These are phyloP conservation scores for Diaporthe sp. DNA, from an alignment of 2,329 filamentous ascomycete genomes.

Conservation along the genomic window DNA sequence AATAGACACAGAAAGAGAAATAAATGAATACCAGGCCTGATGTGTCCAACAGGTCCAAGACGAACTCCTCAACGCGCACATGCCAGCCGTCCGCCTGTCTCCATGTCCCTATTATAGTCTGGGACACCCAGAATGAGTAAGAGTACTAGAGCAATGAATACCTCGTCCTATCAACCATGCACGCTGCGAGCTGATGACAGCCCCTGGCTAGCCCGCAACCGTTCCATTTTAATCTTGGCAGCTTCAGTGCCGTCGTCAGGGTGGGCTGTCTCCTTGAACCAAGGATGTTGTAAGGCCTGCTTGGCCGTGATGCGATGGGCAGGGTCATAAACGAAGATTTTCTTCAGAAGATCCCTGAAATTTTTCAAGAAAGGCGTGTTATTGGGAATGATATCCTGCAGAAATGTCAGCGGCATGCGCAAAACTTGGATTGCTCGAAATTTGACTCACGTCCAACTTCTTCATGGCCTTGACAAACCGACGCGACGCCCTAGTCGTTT, in stretches of 20 bases:
- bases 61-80: constrained; percentile 33
- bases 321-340: constrained; percentile 79
- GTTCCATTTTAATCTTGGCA: constrained; percentile 71
- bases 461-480: constrained; percentile 82
- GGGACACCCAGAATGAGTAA: constrained; percentile 37
- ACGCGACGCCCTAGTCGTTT: constrained; percentile 74
- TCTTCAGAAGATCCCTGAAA: constrained; percentile 74
- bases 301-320: constrained; percentile 75
- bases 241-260: constrained; percentile 79
- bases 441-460: constrained; percentile 67
- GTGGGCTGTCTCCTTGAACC: constrained; percentile 74
- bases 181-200: constrained; percentile 43
- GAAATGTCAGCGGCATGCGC: constrained; percentile 42
- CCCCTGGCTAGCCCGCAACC: constrained; percentile 60
- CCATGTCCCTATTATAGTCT: constrained; percentile 31
- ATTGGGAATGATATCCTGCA: constrained; percentile 74
- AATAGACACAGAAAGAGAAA: constrained; percentile 4
- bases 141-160: constrained; percentile 29
- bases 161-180: constrained; percentile 39
- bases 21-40: constrained; percentile 24
- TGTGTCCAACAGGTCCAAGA: constrained; percentile 38
- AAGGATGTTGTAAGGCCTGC: constrained; percentile 75
- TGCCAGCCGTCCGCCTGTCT: constrained; percentile 33
- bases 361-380: constrained; percentile 71
- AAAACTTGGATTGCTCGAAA: neutral